A percentile compares a stretch with the other conserved stretches of the same genome.
phyloP scores from a whole-genome alignment of 805 yeast species.

The Geotrichum ghanense region DNA sequence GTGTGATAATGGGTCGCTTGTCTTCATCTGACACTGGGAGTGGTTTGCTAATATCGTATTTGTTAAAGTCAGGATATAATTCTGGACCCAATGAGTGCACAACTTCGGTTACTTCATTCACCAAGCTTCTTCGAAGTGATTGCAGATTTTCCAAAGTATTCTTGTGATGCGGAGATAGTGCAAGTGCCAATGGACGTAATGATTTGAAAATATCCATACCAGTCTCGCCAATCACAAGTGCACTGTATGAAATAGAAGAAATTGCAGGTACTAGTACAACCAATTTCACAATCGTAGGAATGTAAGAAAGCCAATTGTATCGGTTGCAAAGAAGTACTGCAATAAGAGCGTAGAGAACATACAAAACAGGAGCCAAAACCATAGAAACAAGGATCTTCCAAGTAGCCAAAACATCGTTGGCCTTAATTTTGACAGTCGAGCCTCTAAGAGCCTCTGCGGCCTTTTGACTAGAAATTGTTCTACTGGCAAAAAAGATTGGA shows the following conservation, averaged over 20 bases:
- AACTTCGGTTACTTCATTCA: constrained; percentile 62
- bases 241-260: constrained; percentile 54
- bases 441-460: constrained; percentile 70
- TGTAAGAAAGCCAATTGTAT: constrained; percentile 19
- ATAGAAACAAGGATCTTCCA: constrained; percentile 90
- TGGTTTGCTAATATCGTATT: constrained; percentile 7
- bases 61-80: constrained; percentile 74
- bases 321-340: constrained; percentile 12
- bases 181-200: constrained; percentile 61
- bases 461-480: constrained; percentile 59
- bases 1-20: constrained; percentile 5
- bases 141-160: constrained; percentile 42
- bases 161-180: constrained; percentile 26
- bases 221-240: constrained; percentile 81
- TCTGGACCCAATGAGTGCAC: constrained; percentile 78
- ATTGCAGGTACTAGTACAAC: constrained; percentile 49
- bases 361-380: constrained; percentile 80
- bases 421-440: constrained; percentile 83
- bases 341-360: constrained; percentile 59
- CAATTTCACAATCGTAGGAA: constrained; percentile 39
- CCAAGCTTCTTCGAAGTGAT: constrained; percentile 46
- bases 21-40: constrained; percentile 13
- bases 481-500: constrained; percentile 77
- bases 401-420: constrained; percentile 90
- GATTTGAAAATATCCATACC: constrained; percentile 86